Evolutionary conservation across 1,139 yeast genomes (phyloP).

Genomic region (Yamadazyma taylorii): DNA sequence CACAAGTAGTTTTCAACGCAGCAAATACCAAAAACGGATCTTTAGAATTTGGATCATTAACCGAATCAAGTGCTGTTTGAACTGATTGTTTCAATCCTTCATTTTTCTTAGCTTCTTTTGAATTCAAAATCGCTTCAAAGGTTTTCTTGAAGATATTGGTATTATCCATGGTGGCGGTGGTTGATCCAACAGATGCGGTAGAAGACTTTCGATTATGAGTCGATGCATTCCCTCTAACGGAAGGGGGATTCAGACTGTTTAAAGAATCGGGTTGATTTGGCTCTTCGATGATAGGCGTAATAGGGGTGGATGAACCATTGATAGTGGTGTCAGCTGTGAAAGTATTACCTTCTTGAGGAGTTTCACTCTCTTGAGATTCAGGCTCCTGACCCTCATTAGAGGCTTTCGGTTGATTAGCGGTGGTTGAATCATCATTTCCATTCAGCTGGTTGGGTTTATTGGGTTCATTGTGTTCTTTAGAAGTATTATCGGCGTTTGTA

Average conservation of each 20-base stretch:
- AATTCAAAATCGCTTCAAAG: constrained; percentile 33
- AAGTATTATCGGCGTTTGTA: too few relatives aligned
- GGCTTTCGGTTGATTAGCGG: too few relatives aligned
- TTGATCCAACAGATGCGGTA: constrained; percentile 21
- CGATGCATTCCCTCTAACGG: constrained; percentile 4
- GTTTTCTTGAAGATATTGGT: constrained; percentile 40
- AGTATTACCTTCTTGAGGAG: neutral
- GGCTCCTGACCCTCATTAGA: too few relatives aligned
- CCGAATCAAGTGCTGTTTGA: constrained; percentile 38
- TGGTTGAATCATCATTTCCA: too few relatives aligned
- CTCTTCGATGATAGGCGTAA: constrained; percentile 15
- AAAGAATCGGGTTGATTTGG: constrained; percentile 8
- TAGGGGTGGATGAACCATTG: constrained; percentile 5
- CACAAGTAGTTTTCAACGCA: constrained; percentile 43
- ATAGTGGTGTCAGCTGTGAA: constrained; percentile 2
- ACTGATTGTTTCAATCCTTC: constrained; percentile 30
- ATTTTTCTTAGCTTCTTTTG: constrained; percentile 45
- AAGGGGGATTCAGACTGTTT: constrained; percentile 7
- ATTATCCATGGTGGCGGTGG: constrained; percentile 36
- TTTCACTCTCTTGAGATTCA: neutral
- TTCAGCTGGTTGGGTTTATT: too few relatives aligned
- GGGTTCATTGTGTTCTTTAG: neutral
- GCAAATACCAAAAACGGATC: constrained; percentile 40
- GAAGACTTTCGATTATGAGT: constrained; percentile 22
- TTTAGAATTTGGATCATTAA: constrained; percentile 27